Evolutionary conservation across 1,284 basidiomycete genomes (phyloP), one percentile per base, ranked within the genome.

Genomic region (Ceratorhiza oryzae-sativae): DNA sequence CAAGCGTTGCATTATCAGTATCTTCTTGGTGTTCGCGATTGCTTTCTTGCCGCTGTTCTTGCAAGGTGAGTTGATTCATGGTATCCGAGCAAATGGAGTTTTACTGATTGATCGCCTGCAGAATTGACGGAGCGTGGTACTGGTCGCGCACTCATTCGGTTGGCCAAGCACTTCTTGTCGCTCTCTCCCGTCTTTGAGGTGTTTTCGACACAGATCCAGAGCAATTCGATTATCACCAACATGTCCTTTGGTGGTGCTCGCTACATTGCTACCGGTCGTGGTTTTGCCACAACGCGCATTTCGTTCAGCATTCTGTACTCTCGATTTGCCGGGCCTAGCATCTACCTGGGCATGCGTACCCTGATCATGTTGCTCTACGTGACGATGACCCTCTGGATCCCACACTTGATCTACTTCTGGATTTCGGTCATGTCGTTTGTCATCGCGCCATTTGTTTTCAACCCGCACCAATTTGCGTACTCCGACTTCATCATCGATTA

Each of bases 201-300:
- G 62, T 98, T 97, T 83, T 92, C 93, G 25, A 97, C 95, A 0
- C 95, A 97, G 81, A 97, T 98, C 79, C 94, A 95, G 80, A 94
- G 94, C 63, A 93, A 98, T 79, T 97, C 95, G 34, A 95, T 97
- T 79, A 82, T 97, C 76, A 97, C 90, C 81, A 95, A 97, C 82
- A 84, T 97, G 83, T 95, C 93, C 2, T 97, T 97, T 75, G 95
- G 95, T 81, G 95, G 95, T 73, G 95, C 95, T 63, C 88, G 95
- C 73, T 98, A 97, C 81, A 98, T 98, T 77, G 95, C 95, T n/a
- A 98, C 95, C n/a, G 95, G 95, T 72, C 93, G 95, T 86, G 95
- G 95, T 51, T 98, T 98, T 79, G 95, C 95, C 18, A 97, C 95
- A 6, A 93, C 93, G 23, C 87, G 95, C 71, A 93, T 97, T 75